Percentiles rank a stretch among this genome's conserved stretches.
Conservation (phyloP, 1,139 yeast species). For the Geotrichum cucujoidarum region DNA sequence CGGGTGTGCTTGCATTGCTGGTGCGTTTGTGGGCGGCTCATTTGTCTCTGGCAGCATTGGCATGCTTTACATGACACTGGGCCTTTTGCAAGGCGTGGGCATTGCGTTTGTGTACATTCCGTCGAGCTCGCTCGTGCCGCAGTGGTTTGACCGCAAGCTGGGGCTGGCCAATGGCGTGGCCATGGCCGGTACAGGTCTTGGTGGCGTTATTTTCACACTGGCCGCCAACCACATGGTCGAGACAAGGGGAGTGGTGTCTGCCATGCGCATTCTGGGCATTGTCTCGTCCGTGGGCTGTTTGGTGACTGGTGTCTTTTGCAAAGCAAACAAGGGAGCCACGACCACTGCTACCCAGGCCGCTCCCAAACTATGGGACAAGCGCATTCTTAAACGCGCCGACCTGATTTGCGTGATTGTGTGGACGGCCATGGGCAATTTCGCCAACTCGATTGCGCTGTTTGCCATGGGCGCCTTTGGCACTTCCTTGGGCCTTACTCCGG, state of each 20-base stretch:
- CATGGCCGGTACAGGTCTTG: constrained; percentile 37
- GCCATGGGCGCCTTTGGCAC: constrained; percentile 59
- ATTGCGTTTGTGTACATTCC: constrained; percentile 60
- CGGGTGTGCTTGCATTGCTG: constrained; percentile 51
- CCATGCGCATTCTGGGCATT: constrained; percentile 55
- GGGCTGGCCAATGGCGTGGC: constrained; percentile 50
- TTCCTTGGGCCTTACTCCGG: constrained; percentile 50
- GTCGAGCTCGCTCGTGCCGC: constrained; percentile 50
- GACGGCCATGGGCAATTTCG: constrained; percentile 53
- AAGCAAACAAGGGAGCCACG: too few relatives aligned
- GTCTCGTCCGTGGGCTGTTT: constrained; percentile 38
- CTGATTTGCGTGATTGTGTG: constrained; percentile 44
- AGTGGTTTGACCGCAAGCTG: constrained; percentile 56
- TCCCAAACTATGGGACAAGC: constrained; percentile 26
- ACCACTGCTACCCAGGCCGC: constrained; percentile 37
- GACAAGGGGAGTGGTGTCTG: constrained; percentile 59
- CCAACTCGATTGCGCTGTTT: constrained; percentile 56
- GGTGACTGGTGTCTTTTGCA: constrained; percentile 38
- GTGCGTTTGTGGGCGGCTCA: constrained; percentile 60
- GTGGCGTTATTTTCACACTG: constrained; percentile 36
- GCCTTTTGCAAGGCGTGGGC: constrained; percentile 58
- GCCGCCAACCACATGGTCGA: constrained; percentile 41
- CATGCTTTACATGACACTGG: constrained; percentile 68
- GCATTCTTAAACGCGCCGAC: constrained; percentile 35
- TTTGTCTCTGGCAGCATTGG: constrained; percentile 50